Percentiles rank a stretch among this genome's conserved stretches.
These are phyloP conservation scores for Cladosporium sp. DNA, from an alignment of 2,329 filamentous ascomycete species.

Conservation along the genomic window DNA sequence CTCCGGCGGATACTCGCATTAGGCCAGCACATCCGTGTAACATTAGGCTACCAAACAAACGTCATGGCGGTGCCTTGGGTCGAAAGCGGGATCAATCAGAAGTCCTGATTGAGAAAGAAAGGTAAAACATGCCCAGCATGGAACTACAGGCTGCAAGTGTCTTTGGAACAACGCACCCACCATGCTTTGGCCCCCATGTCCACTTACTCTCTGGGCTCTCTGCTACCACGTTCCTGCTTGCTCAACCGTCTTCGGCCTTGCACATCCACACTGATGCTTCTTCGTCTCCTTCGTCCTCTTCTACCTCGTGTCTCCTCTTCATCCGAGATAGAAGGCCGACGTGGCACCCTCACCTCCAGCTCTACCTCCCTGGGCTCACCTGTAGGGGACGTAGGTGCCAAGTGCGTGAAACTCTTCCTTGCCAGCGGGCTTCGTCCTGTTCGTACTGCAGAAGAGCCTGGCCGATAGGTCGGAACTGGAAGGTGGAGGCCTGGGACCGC, in stretches of 20 bases:
- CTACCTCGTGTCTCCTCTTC: constrained; percentile 15
- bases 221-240: constrained; percentile 17
- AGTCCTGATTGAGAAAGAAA: background rate
- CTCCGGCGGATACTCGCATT: background rate
- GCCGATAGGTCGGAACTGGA: constrained; percentile 12
- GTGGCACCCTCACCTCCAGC: constrained; percentile 19
- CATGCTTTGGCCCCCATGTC: background rate
- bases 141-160: no score
- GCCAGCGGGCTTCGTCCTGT: constrained; percentile 44
- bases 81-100: no score
- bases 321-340: constrained; percentile 11
- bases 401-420: constrained; percentile 37
- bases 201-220: background rate
- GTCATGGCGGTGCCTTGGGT: background rate
- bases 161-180: no score
- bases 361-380: constrained; percentile 17
- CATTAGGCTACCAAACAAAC: background rate
- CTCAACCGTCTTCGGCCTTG: constrained; percentile 24
- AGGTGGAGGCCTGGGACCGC: background rate
- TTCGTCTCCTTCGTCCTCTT: constrained; percentile 8
- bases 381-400: constrained; percentile 16
- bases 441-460: constrained; percentile 17
- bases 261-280: constrained; percentile 17
- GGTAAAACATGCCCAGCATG: no score
- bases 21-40: constrained; percentile 3